Conservation (phyloP, 257 asterid species). For the Schizonepeta tenuifolia region DNA sequence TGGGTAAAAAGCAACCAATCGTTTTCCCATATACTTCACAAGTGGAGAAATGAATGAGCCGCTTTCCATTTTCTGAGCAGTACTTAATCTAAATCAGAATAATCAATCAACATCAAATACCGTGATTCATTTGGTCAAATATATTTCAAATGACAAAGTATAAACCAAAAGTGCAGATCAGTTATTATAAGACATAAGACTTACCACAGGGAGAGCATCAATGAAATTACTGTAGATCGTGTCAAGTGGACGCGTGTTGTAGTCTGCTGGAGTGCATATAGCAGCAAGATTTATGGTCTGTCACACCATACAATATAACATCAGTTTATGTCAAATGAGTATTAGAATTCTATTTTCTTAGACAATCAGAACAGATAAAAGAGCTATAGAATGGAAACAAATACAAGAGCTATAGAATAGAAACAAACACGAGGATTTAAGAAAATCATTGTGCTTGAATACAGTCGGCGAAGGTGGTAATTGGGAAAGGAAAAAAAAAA, state of each 20-base stretch:
- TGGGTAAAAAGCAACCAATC: slow-evolving; percentile 74
- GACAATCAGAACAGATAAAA: slow-evolving; percentile 13
- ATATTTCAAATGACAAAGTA: neutral
- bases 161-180: slow-evolving; percentile 11
- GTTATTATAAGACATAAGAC: slow-evolving; percentile 26
- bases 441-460: neutral
- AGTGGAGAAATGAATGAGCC: slow-evolving; percentile 91
- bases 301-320: slow-evolving; percentile 34
- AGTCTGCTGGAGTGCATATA: slow-evolving; percentile 95
- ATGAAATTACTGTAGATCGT: slow-evolving; percentile 91
- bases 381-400: slow-evolving; percentile 1
- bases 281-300: slow-evolving; percentile 90
- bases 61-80: slow-evolving; percentile 86
- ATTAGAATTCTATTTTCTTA: neutral
- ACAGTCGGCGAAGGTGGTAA: neutral
- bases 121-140: neutral
- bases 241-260: slow-evolving; percentile 93
- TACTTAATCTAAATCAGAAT: slow-evolving; percentile 69
- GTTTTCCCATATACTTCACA: slow-evolving; percentile 96
- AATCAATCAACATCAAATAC: slow-evolving; percentile 20
- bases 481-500: neutral
- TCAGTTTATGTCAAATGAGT: slow-evolving; percentile 36
- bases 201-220: slow-evolving; percentile 92
- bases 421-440: neutral
- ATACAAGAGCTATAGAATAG: neutral